A percentile compares a stretch with the other conserved stretches of the same genome.
Evolutionary conservation across 2,329 filamentous ascomycete genomes (phyloP).

Genomic region (Eurotiales sp.): DNA sequence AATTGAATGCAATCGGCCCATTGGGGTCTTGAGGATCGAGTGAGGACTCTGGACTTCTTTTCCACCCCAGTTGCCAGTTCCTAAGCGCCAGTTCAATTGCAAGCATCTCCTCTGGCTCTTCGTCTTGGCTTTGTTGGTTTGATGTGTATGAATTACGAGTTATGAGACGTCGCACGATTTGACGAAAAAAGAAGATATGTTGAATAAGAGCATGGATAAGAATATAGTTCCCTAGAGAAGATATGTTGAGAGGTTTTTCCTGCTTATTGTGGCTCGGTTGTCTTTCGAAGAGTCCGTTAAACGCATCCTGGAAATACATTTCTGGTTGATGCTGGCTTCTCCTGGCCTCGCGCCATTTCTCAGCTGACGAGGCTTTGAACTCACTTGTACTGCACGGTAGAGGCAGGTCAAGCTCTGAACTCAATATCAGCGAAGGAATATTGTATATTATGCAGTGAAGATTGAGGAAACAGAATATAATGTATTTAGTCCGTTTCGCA

Average conservation of each 20-base stretch:
- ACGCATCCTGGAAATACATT: slow-evolving; percentile 17
- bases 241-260: slow-evolving; percentile 13
- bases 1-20: slow-evolving; percentile 63
- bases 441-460: slow-evolving; percentile 27
- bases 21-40: slow-evolving; percentile 33
- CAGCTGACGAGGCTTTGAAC: slow-evolving; percentile 21
- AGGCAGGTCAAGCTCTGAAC: slow-evolving; percentile 21
- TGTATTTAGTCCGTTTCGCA: slow-evolving; percentile 25
- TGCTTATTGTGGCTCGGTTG: neutral
- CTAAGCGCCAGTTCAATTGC: slow-evolving; percentile 42
- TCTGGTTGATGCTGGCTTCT: slow-evolving; percentile 12
- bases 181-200: slow-evolving; percentile 64
- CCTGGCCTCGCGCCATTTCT: slow-evolving; percentile 18
- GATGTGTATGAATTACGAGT: slow-evolving; percentile 22
- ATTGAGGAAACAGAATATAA: slow-evolving; percentile 26
- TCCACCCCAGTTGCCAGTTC: slow-evolving; percentile 41
- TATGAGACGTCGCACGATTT: slow-evolving; percentile 26
- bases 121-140: slow-evolving; percentile 14
- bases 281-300: slow-evolving; percentile 16
- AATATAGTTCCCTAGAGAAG: slow-evolving; percentile 61
- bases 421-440: slow-evolving; percentile 24
- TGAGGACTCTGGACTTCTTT: slow-evolving; percentile 37
- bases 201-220: slow-evolving; percentile 67
- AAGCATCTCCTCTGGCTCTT: slow-evolving; percentile 36
- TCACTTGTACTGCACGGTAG: slow-evolving; percentile 22